These are phyloP conservation scores for Chrysoporthe puriensis DNA, from an alignment of 2,329 filamentous ascomycete genomes.

Conservation along the genomic window DNA sequence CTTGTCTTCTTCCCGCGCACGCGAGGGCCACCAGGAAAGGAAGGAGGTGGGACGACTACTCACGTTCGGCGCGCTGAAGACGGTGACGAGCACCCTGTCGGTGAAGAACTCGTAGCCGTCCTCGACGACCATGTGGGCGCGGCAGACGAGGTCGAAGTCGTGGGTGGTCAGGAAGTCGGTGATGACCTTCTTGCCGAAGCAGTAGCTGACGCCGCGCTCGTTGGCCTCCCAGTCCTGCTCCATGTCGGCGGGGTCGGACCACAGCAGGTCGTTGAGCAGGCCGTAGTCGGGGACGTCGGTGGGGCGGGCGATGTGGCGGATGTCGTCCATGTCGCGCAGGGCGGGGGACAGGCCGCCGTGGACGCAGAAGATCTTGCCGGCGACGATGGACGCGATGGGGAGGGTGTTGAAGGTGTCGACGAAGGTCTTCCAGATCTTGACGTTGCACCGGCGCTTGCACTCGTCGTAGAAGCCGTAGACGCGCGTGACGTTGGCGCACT, in stretches of 20 bases:
- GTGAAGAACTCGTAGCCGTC: conserved; percentile 99
- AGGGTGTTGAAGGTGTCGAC: conserved; percentile 95
- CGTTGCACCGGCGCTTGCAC: conserved; percentile 93
- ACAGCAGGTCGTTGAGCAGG: conserved; percentile 89
- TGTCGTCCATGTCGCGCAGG: conserved; percentile 96
- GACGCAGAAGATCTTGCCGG: conserved; percentile 96
- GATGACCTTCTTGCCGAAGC: conserved; percentile 97
- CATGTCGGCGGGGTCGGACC: conserved; percentile 98
- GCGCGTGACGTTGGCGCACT: conserved; percentile 93
- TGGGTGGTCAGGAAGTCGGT: conserved; percentile 93
- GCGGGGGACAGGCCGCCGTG: conserved; percentile 93
- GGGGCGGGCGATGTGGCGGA: conserved; percentile 90
- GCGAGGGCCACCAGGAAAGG: too few relatives aligned
- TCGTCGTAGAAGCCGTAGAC: conserved; percentile 99
- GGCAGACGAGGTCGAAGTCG: conserved; percentile 96
- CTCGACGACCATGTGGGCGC: conserved; percentile 98
- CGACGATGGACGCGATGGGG: conserved; percentile 94
- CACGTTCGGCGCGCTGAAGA: conserved; percentile 97
- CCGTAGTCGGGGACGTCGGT: conserved; percentile 98
- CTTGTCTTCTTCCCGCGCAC: background rate
- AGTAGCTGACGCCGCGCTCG: conserved; percentile 95
- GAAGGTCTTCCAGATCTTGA: conserved; percentile 98
- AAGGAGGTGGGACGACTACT: conserved; percentile 44
- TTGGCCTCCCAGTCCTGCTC: conserved; percentile 98
- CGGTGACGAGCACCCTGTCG: conserved; percentile 90